Base-by-base conservation (phyloP, 176 grass and related monocot species). In the Miscanthus lutarioriparius region DNA sequence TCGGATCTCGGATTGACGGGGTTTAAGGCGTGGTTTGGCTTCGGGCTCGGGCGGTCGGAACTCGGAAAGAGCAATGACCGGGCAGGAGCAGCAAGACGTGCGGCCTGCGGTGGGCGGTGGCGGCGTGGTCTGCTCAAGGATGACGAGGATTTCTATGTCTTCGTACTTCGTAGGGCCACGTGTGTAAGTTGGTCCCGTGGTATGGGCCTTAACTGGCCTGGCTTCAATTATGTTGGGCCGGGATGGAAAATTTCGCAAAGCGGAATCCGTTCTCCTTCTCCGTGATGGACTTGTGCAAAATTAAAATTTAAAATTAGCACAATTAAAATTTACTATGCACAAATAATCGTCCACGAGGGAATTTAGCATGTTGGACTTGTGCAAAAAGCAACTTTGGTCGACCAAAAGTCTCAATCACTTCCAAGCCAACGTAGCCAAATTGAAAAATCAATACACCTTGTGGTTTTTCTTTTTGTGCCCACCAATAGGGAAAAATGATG, bases 1-100 rank as follows among this genome's bases (percentile, higher is more conserved):
- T 92, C 70, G 26, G 90, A 92, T 92, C 68, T 63, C 56, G 8
- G 35, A 70, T 85, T n/a, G 53, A 82, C 8, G 80, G 65, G 72
- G 76, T 48, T 84, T 80, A 88, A 48, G 63, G 47, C 64, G 32
- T 13, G 71, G 38, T 44, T 16, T 19, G 64, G 69, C 13, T 77
- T 75, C 67, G 81, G 78, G 72, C 8, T 73, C 86, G 53, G 16
- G 22, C 20, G 80, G 64, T 70, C 61, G 76, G 64, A 47, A 48
- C 37, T 22, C 11, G 11, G 25, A 64, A 28, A 64, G 7, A 64
- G 45, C 56, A 13, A 58, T 62, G 58, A 26, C 53, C 53, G 5
- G 2, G 53, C 39, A 40, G 48, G 28, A 54, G 47, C 15, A 20
- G 65, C 53, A 28, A 17, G 10, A 59, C 66, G 67, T 14, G 75